Conservation (phyloP, 2,329 filamentous ascomycete species). For the Mycocentrospora acerina region DNA sequence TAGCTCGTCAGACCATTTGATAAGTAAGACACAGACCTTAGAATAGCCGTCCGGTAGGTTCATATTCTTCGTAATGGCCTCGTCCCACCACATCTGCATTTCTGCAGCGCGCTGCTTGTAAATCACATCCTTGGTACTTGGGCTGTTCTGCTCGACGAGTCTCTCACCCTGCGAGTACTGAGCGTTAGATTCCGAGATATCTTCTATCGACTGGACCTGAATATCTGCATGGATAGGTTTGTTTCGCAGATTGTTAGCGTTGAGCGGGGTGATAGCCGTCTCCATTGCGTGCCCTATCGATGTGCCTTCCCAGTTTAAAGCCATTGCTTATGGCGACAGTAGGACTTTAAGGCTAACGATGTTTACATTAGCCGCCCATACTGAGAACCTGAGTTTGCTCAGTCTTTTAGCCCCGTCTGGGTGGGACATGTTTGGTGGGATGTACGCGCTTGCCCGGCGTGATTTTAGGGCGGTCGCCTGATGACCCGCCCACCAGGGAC, state of each 20-base stretch:
- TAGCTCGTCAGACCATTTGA: constrained; percentile 39
- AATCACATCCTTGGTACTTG: constrained; percentile 12
- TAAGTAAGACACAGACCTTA: constrained; percentile 39
- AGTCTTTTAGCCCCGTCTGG: constrained; percentile 31
- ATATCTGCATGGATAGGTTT: constrained; percentile 31
- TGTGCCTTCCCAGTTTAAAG: constrained; percentile 4
- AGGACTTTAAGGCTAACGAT: constrained; percentile 13
- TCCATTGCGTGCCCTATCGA: constrained; percentile 17
- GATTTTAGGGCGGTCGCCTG: constrained; percentile 9
- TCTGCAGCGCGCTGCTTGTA: constrained; percentile 19
- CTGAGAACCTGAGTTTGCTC: constrained; percentile 11
- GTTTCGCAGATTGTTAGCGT: constrained; percentile 15
- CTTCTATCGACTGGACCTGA: constrained; percentile 21
- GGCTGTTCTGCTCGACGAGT: constrained; percentile 5
- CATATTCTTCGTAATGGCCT: constrained; percentile 33
- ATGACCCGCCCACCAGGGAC: no score
- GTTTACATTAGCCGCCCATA: constrained; percentile 20
- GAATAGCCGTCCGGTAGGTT: constrained; percentile 34
- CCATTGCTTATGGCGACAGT: constrained; percentile 13
- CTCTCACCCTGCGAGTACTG: constrained; percentile 1
- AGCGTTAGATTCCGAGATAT: constrained; percentile 8
- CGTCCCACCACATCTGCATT: constrained; percentile 38
- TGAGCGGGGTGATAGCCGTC: constrained; percentile 14
- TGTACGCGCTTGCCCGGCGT: constrained; percentile 4
- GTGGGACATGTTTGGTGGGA: constrained; percentile 7